Percentiles rank a stretch among this genome's conserved stretches.
Conservation (phyloP, 192 early-diverging fungal species). For the Coemansia sp. region DNA sequence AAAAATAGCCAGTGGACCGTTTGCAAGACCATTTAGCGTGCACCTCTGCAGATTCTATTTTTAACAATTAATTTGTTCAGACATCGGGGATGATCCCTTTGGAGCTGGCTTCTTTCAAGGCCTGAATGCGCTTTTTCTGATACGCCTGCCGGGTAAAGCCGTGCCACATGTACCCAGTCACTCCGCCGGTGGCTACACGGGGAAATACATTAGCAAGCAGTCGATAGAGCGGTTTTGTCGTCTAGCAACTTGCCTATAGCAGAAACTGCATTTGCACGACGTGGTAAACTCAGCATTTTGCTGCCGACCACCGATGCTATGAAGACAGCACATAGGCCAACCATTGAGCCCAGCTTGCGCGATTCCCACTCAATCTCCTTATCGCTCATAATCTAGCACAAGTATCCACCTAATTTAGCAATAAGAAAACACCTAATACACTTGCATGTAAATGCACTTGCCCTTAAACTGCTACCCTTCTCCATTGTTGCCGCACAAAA, state of each 20-base stretch:
- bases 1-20: background rate
- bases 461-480: background rate
- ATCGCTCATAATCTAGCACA: slow-evolving; percentile 43
- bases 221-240: background rate
- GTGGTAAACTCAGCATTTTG: slow-evolving; percentile 32
- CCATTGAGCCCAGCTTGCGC: slow-evolving; percentile 46
- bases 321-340: slow-evolving; percentile 37
- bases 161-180: slow-evolving; percentile 53
- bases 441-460: background rate
- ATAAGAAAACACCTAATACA: background rate
- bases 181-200: slow-evolving; percentile 38
- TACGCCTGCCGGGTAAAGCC: slow-evolving; percentile 51
- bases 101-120: slow-evolving; percentile 30
- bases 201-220: background rate
- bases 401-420: background rate
- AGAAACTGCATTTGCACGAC: slow-evolving; percentile 30
- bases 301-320: slow-evolving; percentile 43
- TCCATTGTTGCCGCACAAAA: background rate
- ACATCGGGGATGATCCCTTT: slow-evolving; percentile 22
- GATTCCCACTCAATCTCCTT: slow-evolving; percentile 46
- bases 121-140: slow-evolving; percentile 40
- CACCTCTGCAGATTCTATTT: slow-evolving; percentile 3
- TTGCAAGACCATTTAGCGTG: background rate
- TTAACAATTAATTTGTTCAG: background rate
- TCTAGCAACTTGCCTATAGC: slow-evolving; percentile 28